Evolutionary conservation across 495 filamentous ascomycete genomes (phyloP).

Genomic region (Xylaria scruposa): DNA sequence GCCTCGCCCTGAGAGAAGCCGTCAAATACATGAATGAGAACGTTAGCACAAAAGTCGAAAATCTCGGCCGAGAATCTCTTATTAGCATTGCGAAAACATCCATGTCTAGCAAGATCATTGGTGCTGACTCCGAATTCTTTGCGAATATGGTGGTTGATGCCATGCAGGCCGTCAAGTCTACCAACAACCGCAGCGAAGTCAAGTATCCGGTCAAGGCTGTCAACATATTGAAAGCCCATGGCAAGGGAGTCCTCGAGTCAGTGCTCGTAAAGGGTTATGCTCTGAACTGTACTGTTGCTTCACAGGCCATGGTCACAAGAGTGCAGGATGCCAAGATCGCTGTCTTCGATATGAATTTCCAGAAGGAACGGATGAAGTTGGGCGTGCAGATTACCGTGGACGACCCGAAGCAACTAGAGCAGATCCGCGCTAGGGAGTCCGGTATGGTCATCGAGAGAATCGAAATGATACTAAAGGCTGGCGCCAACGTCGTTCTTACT

Average conservation of each 20-base stretch:
- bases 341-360: constrained; percentile 95
- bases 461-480: constrained; percentile 96
- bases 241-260: constrained; percentile 88
- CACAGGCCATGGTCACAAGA: constrained; percentile 95
- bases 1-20: constrained; percentile 92
- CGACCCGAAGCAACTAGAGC: constrained; percentile 94
- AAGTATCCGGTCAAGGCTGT: constrained; percentile 99
- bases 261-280: constrained; percentile 95
- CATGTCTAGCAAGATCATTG: constrained; percentile 99
- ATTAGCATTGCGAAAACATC: constrained; percentile 97
- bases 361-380: constrained; percentile 98
- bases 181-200: constrained; percentile 84
- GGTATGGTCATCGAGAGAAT: constrained; percentile 93
- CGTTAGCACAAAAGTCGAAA: constrained; percentile 91
- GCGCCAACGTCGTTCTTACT: constrained; percentile 94
- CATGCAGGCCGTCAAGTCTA: constrained; percentile 92
- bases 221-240: constrained; percentile 97
- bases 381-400: constrained; percentile 98
- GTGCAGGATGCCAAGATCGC: constrained; percentile 96
- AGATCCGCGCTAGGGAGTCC: constrained; percentile 90
- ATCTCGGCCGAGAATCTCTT: constrained; percentile 85
- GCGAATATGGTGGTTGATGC: constrained; percentile 96
- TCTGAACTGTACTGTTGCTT: constrained; percentile 97
- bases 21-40: constrained; percentile 99
- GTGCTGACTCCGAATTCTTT: constrained; percentile 95